Evolutionary conservation across 2,329 filamentous ascomycete species (phyloP).

Genomic region (Orbilia brochopaga): DNA sequence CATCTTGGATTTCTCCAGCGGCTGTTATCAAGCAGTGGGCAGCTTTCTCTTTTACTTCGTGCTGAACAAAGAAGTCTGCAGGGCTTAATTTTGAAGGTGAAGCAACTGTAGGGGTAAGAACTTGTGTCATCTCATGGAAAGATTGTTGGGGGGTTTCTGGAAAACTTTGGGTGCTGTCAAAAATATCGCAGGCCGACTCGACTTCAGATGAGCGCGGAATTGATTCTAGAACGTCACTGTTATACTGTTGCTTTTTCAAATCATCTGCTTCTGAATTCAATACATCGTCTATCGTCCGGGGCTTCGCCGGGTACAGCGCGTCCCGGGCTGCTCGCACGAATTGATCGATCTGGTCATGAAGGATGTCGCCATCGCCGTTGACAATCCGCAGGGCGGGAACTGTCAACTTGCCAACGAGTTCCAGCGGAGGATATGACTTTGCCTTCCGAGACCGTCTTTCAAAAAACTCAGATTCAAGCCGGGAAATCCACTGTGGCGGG

Average conservation of each 20-base stretch:
- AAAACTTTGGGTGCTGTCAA: no score
- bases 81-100: not conserved
- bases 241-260: constrained; percentile 4
- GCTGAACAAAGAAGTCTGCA: constrained; percentile 23
- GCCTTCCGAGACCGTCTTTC: constrained; percentile 17
- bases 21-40: constrained; percentile 29
- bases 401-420: constrained; percentile 19
- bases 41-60: constrained; percentile 21
- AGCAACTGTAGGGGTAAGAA: not conserved
- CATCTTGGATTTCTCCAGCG: constrained; percentile 5
- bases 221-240: not conserved
- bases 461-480: constrained; percentile 15
- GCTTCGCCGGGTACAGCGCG: constrained; percentile 28
- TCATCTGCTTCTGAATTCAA: constrained; percentile 22
- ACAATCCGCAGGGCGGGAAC: constrained; percentile 35
- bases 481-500: constrained; percentile 23
- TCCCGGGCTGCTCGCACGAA: constrained; percentile 25
- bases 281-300: constrained; percentile 8
- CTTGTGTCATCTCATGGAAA: no score
- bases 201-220: not conserved
- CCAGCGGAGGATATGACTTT: constrained; percentile 30
- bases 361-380: constrained; percentile 36
- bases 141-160: no score
- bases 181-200: no score
- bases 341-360: constrained; percentile 21